Evolutionary conservation across 768 basidiomycete species (phyloP), one percentile per base, ranked within the genome.

Genomic region (Tylopilus subfusipes): DNA sequence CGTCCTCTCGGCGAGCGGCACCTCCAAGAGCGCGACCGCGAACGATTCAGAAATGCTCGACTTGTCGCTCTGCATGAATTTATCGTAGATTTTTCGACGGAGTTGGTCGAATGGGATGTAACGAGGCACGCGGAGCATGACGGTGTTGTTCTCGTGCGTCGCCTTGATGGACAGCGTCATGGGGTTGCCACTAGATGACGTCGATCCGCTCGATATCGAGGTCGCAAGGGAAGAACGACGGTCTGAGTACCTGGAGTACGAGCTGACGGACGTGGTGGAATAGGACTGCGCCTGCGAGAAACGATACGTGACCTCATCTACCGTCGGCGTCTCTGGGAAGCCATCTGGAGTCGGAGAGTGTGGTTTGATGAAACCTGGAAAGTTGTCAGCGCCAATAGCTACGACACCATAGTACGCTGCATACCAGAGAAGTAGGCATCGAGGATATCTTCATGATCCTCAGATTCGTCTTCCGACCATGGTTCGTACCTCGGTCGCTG

Each of bases 31-130:
- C 19, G 79, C 81, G 30, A 90, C 68, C 9, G 75, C 76, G 64
- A 90, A 90, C 1, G 75, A 69, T 8, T 76, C 71, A 0, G 76
- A 76, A 22, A 89, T 78, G 13, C 76, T 73, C 40, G 83, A 59
- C 45, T 77, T 78, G 66, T 84, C 85, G 61, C 83, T 80, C 22
- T 76, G 74, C n/a, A 79, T 76, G 63, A 90, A 84, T 62, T 88
- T 89, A 51, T 84, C 80, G 56, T 79, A 78, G 24, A 91, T 72
- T 45, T 79, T 78, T 48, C 72, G 71, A 54, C 84, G 83, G 16
- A 90, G 61, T 42, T 83, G 82, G 18, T 68, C 61, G 52, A 83
- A 78, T n/a, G 76, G 42, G 54, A 75, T 73, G 39, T 74, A 70
- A 56, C 75, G 76, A 13, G 79, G 68, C 9, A 78, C 69, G 42